These are phyloP conservation scores for Effrenium voratum DNA, from an alignment of 73 alveolate species.

Conservation along the genomic window DNA sequence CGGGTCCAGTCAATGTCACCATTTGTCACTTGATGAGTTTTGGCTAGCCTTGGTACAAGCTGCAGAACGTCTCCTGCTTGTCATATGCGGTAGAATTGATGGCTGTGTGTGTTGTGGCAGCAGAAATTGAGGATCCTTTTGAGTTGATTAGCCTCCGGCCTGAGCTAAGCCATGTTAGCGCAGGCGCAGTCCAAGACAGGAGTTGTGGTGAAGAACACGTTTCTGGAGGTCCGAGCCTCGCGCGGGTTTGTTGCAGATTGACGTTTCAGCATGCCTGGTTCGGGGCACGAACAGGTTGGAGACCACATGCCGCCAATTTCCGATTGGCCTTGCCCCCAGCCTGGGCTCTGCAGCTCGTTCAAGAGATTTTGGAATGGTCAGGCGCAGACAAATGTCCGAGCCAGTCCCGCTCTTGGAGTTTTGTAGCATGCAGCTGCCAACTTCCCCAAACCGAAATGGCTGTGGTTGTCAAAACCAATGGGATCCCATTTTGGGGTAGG, in stretches of 20 bases:
- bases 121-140: too few relatives aligned
- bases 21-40: too few relatives aligned
- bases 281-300: slow-evolving; percentile 24
- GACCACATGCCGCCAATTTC: slow-evolving; percentile 43
- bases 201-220: slow-evolving; percentile 84
- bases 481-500: too few relatives aligned
- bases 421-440: neutral
- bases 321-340: slow-evolving; percentile 10
- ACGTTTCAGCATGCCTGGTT: neutral
- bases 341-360: neutral
- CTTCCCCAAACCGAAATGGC: neutral
- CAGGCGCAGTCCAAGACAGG: slow-evolving; percentile 81
- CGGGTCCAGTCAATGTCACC: too few relatives aligned
- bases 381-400: slow-evolving; percentile 85
- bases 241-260: neutral
- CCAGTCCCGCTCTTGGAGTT: slow-evolving; percentile 6
- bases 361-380: neutral
- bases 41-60: too few relatives aligned
- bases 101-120: too few relatives aligned
- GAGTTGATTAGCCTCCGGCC: too few relatives aligned
- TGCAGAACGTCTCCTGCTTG: too few relatives aligned
- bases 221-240: slow-evolving; percentile 15
- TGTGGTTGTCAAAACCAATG: too few relatives aligned
- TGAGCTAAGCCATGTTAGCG: too few relatives aligned
- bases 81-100: too few relatives aligned